Evolutionary conservation across 495 filamentous ascomycete species (phyloP).

Genomic region (Neurospora tetraspora): DNA sequence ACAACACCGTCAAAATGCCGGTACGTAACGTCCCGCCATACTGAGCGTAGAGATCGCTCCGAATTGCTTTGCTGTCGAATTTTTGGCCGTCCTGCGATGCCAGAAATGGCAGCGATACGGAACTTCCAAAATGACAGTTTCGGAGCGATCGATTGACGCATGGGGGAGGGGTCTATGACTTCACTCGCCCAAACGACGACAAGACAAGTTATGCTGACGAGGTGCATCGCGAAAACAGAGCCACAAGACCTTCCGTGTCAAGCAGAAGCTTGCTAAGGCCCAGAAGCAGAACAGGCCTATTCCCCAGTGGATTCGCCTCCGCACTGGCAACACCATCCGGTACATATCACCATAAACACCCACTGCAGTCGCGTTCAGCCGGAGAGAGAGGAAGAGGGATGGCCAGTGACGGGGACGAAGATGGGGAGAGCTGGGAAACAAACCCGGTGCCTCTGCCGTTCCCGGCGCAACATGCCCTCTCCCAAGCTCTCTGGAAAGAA

Average conservation of each 20-base stretch:
- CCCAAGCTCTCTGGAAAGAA: neutral
- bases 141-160: neutral
- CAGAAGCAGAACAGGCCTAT: conserved; percentile 99
- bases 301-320: conserved; percentile 97
- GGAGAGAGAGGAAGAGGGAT: neutral
- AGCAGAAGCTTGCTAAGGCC: conserved; percentile 99
- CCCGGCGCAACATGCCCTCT: neutral
- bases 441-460: conserved; percentile 3
- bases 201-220: conserved; percentile 9
- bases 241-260: conserved; percentile 98
- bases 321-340: conserved; percentile 98
- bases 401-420: neutral
- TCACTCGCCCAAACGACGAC: neutral
- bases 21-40: conserved; percentile 40
- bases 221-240: conserved; percentile 44
- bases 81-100: neutral
- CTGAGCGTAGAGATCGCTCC: neutral
- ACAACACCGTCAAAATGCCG: conserved; percentile 69
- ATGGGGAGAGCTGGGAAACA: neutral
- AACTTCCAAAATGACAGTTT: neutral
- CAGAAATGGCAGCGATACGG: neutral
- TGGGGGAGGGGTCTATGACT: conserved; percentile 3
- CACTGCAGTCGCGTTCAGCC: neutral
- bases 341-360: conserved; percentile 35
- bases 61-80: neutral